A percentile compares a stretch with the other conserved stretches of the same genome.
phyloP scores from a whole-genome alignment of 768 basidiomycete genomes.

The Trametes gibbosa region DNA sequence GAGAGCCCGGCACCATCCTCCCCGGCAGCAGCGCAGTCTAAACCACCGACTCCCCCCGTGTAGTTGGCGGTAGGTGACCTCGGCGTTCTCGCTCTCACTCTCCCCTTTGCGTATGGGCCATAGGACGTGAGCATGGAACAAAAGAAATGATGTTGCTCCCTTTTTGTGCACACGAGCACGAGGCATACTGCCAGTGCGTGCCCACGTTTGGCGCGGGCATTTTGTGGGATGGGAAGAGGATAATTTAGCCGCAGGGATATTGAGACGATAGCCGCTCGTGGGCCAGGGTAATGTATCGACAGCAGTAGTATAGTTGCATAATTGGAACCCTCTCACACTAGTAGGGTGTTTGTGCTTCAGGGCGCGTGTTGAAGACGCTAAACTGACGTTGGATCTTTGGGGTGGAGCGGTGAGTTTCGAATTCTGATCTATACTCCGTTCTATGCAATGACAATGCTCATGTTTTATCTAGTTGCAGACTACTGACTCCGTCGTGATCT shows the following conservation, averaged over 20 bases:
- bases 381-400: too few relatives aligned
- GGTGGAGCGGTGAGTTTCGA: too few relatives aligned
- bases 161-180: too few relatives aligned
- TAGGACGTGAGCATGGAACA: too few relatives aligned
- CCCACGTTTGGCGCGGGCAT: neutral
- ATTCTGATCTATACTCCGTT: too few relatives aligned
- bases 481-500: too few relatives aligned
- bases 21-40: neutral
- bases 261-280: neutral
- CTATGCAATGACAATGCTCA: too few relatives aligned
- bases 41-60: neutral
- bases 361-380: neutral
- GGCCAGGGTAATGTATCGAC: slow-evolving; percentile 3
- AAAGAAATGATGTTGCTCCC: too few relatives aligned
- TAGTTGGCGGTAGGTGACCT: neutral
- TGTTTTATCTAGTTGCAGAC: too few relatives aligned
- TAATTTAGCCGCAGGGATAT: neutral
- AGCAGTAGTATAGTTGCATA: slow-evolving; percentile 9
- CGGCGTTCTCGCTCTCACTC: neutral
- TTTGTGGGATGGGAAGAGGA: neutral
- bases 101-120: too few relatives aligned
- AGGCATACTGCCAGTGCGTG: neutral
- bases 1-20: neutral
- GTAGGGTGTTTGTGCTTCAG: neutral
- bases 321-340: neutral